These are phyloP conservation scores for Silene vulgaris DNA, from an alignment of 179 eudicot genomes.

Conservation along the genomic window DNA sequence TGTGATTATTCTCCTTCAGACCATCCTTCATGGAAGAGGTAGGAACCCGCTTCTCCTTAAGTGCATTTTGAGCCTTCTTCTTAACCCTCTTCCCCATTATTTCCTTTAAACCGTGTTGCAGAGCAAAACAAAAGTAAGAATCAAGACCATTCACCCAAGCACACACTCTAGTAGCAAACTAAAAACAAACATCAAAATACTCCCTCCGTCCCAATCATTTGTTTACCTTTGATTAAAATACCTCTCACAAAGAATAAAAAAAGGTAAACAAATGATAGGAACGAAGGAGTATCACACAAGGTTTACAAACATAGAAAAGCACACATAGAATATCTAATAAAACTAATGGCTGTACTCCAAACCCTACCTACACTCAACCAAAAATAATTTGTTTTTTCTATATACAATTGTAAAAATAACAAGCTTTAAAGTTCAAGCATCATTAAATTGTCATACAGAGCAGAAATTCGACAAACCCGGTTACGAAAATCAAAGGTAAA, in stretches of 20 bases:
- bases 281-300: neutral
- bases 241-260: too few relatives aligned
- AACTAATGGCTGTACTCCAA: too few relatives aligned
- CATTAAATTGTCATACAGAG: neutral
- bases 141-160: neutral
- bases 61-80: conserved; percentile 57
- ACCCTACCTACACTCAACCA: too few relatives aligned
- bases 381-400: too few relatives aligned
- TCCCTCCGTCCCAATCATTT: neutral
- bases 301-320: neutral
- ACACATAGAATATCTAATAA: neutral
- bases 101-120: conserved; percentile 34
- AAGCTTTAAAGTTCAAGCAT: neutral
- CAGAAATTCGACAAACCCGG: neutral
- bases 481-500: neutral
- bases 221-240: too few relatives aligned
- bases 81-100: conserved; percentile 73
- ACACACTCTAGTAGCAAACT: neutral
- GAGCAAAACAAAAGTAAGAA: neutral
- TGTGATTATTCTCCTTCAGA: conserved; percentile 24
- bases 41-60: conserved; percentile 48
- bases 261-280: too few relatives aligned
- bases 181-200: neutral
- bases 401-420: too few relatives aligned
- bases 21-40: conserved; percentile 32